phyloP scores from a whole-genome alignment of 495 filamentous ascomycete species.

The Bryoglossum gracile region DNA sequence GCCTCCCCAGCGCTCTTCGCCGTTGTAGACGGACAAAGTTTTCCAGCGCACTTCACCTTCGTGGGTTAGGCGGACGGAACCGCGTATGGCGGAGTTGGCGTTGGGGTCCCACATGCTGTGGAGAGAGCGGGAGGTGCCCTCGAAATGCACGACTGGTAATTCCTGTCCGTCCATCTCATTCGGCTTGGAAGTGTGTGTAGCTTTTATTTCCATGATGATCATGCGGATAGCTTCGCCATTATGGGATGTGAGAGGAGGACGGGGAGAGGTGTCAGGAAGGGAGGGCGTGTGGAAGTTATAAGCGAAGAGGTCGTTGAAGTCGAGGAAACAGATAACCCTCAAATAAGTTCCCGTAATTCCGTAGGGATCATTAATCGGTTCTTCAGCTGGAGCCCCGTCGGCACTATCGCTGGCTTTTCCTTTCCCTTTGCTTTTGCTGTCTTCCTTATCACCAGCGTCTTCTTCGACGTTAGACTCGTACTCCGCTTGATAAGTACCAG shows the following conservation, averaged over 20 bases:
- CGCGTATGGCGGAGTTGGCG: slow-evolving; percentile 47
- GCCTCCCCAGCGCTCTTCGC: slow-evolving; percentile 54
- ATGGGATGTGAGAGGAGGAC: slow-evolving; percentile 41
- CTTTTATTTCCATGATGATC: slow-evolving; percentile 53
- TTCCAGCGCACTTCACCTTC: slow-evolving; percentile 64
- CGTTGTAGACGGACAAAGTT: slow-evolving; percentile 51
- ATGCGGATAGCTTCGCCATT: slow-evolving; percentile 53
- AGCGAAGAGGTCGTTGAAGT: slow-evolving; percentile 54
- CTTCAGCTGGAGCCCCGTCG: slow-evolving; percentile 31
- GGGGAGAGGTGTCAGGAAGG: slow-evolving; percentile 32
- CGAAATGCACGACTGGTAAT: slow-evolving; percentile 52
- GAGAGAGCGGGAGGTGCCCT: slow-evolving; percentile 45
- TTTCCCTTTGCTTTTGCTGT: no score
- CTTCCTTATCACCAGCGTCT: slow-evolving; percentile 27
- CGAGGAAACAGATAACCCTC: slow-evolving; percentile 47
- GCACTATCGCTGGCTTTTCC: no score
- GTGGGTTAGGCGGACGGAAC: slow-evolving; percentile 47
- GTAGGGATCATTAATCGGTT: slow-evolving; percentile 49
- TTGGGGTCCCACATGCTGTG: slow-evolving; percentile 53
- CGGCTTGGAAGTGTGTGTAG: slow-evolving; percentile 44
- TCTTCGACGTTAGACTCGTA: slow-evolving; percentile 29
- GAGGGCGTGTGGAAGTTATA: slow-evolving; percentile 47
- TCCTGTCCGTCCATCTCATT: slow-evolving; percentile 41
- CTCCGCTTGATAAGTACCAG: slow-evolving; percentile 42
- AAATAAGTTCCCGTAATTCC: slow-evolving; percentile 48